Evolutionary conservation across 2,329 filamentous ascomycete genomes (phyloP).

Genomic region (Albophoma yamanashiensis): DNA sequence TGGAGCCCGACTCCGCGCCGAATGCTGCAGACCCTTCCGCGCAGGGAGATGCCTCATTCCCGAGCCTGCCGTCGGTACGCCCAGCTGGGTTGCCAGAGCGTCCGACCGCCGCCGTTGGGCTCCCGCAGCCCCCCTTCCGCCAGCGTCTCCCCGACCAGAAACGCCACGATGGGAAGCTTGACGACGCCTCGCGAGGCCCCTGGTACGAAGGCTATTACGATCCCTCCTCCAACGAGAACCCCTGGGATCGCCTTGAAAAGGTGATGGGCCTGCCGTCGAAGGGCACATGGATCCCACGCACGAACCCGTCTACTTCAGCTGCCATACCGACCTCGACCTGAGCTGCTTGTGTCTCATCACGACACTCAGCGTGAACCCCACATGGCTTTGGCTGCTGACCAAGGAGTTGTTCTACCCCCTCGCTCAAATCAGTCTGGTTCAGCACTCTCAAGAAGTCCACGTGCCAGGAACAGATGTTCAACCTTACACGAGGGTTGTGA

Average conservation of each 20-base stretch:
- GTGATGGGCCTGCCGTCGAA: slow-evolving; percentile 28
- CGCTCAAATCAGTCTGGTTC: background rate
- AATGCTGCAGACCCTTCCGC: background rate
- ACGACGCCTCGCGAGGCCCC: slow-evolving; percentile 11
- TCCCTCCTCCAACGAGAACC: slow-evolving; percentile 58
- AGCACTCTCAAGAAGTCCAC: background rate
- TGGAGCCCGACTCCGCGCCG: slow-evolving; percentile 18
- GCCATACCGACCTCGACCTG: background rate
- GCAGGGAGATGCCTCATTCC: background rate
- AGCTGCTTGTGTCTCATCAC: background rate
- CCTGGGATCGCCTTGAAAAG: slow-evolving; percentile 52
- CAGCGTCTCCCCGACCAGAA: background rate
- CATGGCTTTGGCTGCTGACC: background rate
- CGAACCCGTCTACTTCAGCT: background rate
- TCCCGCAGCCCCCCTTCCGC: background rate
- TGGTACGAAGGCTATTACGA: slow-evolving; percentile 64
- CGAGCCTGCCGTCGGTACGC: slow-evolving; percentile 16
- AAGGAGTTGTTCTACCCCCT: background rate
- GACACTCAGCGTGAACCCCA: background rate
- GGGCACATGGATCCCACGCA: slow-evolving; percentile 32
- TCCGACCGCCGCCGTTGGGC: slow-evolving; percentile 11
- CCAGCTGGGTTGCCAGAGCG: slow-evolving; percentile 21
- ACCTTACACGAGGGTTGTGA: background rate
- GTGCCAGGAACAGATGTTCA: background rate
- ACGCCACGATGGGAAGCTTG: background rate